Evolutionary conservation across 1,139 yeast genomes (phyloP).

Genomic region (Saccharomycopsis crataegensis): DNA sequence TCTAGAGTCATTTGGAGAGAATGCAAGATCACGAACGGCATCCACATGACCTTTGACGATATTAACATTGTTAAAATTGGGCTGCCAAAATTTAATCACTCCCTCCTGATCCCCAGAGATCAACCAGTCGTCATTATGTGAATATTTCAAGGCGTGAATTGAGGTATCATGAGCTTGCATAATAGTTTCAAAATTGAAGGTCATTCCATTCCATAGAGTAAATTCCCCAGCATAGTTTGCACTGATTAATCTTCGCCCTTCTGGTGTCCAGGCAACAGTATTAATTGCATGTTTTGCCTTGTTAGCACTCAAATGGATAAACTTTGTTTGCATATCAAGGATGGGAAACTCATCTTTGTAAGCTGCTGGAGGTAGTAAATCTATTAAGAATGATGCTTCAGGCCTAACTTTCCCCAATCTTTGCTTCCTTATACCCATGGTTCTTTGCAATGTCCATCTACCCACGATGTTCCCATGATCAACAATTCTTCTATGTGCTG

Average conservation of each 20-base stretch:
- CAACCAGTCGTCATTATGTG: conserved; percentile 92
- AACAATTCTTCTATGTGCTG: conserved; percentile 72
- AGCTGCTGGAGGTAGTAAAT: conserved; percentile 65
- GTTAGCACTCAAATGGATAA: conserved; percentile 85
- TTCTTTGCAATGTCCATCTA: conserved; percentile 56
- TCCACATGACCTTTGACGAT: conserved; percentile 69
- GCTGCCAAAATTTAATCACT: conserved; percentile 90
- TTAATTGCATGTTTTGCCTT: conserved; percentile 89
- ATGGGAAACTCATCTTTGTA: conserved; percentile 44
- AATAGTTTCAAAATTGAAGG: conserved; percentile 91
- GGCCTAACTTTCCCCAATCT: conserved; percentile 62
- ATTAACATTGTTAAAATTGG: conserved; percentile 93
- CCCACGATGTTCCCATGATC: conserved; percentile 87
- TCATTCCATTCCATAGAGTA: conserved; percentile 94
- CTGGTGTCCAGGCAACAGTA: conserved; percentile 94
- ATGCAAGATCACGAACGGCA: conserved; percentile 79
- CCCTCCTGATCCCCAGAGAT: conserved; percentile 93
- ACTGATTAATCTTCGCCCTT: conserved; percentile 82
- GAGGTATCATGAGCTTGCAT: conserved; percentile 98
- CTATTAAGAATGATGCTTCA: conserved; percentile 66
- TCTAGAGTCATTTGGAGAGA: conserved; percentile 84
- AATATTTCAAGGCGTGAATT: conserved; percentile 69
- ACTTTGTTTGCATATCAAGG: conserved; percentile 65
- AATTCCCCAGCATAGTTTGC: conserved; percentile 94
- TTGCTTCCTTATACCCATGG: conserved; percentile 41